Evolutionary conservation across 306 rosid genomes (phyloP).

Genomic region (Sesbania bispinosa): DNA sequence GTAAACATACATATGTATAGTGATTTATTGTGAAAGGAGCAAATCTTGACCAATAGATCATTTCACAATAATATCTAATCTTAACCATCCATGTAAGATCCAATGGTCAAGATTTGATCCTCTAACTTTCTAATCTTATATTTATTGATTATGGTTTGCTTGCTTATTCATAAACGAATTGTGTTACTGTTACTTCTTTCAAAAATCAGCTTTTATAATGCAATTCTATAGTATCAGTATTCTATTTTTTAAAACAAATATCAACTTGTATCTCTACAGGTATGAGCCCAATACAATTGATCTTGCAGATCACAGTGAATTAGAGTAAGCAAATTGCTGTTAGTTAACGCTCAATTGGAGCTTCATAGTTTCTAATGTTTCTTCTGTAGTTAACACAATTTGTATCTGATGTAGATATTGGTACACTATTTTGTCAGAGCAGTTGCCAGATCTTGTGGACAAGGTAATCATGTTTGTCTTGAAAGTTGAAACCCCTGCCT

Average conservation of each 20-base stretch:
- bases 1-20: neutral
- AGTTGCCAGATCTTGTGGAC: conserved; percentile 92
- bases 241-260: too few relatives aligned
- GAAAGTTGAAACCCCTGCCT: conserved; percentile 3
- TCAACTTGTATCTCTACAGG: conserved; percentile 46
- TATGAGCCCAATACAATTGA: conserved; percentile 98
- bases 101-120: conserved; percentile 13
- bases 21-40: neutral
- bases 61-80: neutral
- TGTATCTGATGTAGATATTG: conserved; percentile 68
- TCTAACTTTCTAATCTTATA: neutral
- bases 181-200: neutral
- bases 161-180: neutral
- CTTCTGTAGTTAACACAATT: conserved; percentile 22
- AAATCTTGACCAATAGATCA: neutral
- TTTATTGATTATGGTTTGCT: neutral
- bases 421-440: conserved; percentile 81
- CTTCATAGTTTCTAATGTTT: conserved; percentile 5
- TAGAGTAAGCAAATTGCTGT: conserved; percentile 64
- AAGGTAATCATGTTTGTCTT: conserved; percentile 50
- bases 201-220: neutral
- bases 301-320: conserved; percentile 77
- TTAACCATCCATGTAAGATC: neutral
- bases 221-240: neutral
- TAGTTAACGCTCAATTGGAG: neutral